Evolutionary conservation across 441 rosid species (phyloP).

Genomic region (Gossypium laxum): DNA sequence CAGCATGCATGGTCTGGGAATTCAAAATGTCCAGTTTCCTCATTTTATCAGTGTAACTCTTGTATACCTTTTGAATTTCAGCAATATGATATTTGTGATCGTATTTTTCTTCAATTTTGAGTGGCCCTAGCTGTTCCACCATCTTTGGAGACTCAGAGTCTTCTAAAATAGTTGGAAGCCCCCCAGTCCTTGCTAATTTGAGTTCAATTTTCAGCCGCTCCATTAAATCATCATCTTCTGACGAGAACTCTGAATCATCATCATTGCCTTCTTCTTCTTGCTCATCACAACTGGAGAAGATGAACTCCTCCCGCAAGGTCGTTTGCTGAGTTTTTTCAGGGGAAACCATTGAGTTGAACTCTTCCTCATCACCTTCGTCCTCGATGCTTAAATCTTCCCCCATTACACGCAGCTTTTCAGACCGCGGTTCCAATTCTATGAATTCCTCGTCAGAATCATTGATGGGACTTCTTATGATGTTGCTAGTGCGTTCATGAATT

Average conservation of each 20-base stretch:
- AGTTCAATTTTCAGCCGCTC: slow-evolving; percentile 54
- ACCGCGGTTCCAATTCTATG: slow-evolving; percentile 35
- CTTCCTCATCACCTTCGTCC: neutral
- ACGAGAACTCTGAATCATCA: slow-evolving; percentile 31
- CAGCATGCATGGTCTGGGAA: slow-evolving; percentile 46
- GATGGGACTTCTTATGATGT: neutral
- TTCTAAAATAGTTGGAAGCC: slow-evolving; percentile 64
- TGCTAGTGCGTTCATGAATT: neutral
- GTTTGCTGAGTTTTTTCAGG: slow-evolving; percentile 10
- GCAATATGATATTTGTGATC: slow-evolving; percentile 39
- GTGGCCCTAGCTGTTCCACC: slow-evolving; percentile 38
- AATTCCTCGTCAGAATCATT: slow-evolving; percentile 42
- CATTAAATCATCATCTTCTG: slow-evolving; percentile 33
- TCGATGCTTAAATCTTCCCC: slow-evolving; percentile 6
- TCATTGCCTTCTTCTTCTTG: slow-evolving; percentile 5
- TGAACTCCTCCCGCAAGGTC: slow-evolving; percentile 10
- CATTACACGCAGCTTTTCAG: slow-evolving; percentile 15
- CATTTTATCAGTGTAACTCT: slow-evolving; percentile 54
- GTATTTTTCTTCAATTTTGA: slow-evolving; percentile 37
- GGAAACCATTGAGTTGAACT: neutral
- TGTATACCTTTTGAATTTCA: slow-evolving; percentile 57
- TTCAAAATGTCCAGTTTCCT: slow-evolving; percentile 25
- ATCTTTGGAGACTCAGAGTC: slow-evolving; percentile 52
- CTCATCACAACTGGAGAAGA: slow-evolving; percentile 17
- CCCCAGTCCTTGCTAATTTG: slow-evolving; percentile 54